Evolutionary conservation across 2,329 filamentous ascomycete species (phyloP).

Genomic region (Penicillium capsulatum): DNA sequence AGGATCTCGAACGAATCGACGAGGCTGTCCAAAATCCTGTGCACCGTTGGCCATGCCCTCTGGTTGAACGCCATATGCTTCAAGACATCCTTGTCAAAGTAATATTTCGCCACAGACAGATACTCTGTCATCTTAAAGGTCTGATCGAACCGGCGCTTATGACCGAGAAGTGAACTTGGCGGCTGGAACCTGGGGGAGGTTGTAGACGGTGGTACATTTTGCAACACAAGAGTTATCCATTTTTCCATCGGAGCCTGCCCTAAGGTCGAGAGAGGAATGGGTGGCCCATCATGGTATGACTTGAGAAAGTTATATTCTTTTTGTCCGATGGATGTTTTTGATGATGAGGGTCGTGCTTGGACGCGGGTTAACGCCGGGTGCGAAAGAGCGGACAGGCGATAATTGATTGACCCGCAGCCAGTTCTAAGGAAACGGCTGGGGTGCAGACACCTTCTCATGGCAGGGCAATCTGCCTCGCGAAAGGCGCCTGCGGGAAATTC

Average conservation of each 20-base stretch:
- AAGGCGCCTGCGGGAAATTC: conserved; percentile 27
- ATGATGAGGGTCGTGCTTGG: conserved; percentile 9
- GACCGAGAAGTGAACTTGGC: conserved; percentile 8
- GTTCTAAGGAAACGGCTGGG: conserved; percentile 34
- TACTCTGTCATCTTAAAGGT: conserved; percentile 31
- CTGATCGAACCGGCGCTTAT: conserved; percentile 20
- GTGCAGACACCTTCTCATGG: conserved; percentile 42
- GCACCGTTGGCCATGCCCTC: conserved; percentile 40
- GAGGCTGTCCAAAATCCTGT: conserved; percentile 37
- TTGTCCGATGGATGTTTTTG: conserved; percentile 10
- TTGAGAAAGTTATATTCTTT: conserved; percentile 20
- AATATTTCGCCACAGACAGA: conserved; percentile 28
- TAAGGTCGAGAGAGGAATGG: conserved; percentile 11
- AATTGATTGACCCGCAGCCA: conserved; percentile 25
- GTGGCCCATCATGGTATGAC: conserved; percentile 13
- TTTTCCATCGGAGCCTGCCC: conserved; percentile 14
- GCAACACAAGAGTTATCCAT: conserved; percentile 37
- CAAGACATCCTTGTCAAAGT: conserved; percentile 35
- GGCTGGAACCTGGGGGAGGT: neutral
- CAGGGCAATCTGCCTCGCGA: conserved; percentile 29
- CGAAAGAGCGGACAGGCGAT: conserved; percentile 11
- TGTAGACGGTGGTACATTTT: conserved; percentile 26
- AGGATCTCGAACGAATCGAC: conserved; percentile 36
- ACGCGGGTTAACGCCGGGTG: conserved; percentile 7
- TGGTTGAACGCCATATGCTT: conserved; percentile 38